Evolutionary conservation across 179 eudicot genomes (phyloP).

Genomic region (Amaranthus tricolor): DNA sequence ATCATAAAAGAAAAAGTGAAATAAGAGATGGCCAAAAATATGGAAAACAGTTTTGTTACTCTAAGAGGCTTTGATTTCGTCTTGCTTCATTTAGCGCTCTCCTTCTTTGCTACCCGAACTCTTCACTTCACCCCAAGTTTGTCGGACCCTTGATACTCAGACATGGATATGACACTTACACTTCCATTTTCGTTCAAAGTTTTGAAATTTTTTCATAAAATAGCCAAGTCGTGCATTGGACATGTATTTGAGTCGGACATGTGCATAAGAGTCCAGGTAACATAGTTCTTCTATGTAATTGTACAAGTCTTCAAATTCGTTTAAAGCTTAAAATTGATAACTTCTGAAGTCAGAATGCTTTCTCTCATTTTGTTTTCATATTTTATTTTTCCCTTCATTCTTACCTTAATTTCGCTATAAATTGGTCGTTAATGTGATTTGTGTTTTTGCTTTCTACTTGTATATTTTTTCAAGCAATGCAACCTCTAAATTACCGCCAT

Average conservation of each 20-base stretch:
- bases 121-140: too few species aligned
- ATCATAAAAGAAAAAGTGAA: too few species aligned
- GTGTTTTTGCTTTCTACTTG: background rate
- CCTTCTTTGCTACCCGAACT: too few species aligned
- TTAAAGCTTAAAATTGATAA: background rate
- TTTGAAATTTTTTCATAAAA: background rate
- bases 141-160: too few species aligned
- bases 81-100: too few species aligned
- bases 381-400: background rate
- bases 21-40: too few species aligned
- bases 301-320: conserved; percentile 2
- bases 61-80: too few species aligned
- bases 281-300: background rate
- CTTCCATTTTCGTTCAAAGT: too few species aligned
- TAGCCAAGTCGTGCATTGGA: too few species aligned
- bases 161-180: too few species aligned
- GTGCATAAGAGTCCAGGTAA: background rate
- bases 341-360: background rate
- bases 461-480: background rate
- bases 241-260: background rate
- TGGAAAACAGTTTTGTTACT: too few species aligned
- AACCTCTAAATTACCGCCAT: background rate
- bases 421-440: background rate
- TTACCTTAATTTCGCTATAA: background rate
- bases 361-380: background rate